Percentiles rank a stretch among this genome's conserved stretches.
Conservation (phyloP, 805 yeast genomes). For the Yarrowia sp. region DNA sequence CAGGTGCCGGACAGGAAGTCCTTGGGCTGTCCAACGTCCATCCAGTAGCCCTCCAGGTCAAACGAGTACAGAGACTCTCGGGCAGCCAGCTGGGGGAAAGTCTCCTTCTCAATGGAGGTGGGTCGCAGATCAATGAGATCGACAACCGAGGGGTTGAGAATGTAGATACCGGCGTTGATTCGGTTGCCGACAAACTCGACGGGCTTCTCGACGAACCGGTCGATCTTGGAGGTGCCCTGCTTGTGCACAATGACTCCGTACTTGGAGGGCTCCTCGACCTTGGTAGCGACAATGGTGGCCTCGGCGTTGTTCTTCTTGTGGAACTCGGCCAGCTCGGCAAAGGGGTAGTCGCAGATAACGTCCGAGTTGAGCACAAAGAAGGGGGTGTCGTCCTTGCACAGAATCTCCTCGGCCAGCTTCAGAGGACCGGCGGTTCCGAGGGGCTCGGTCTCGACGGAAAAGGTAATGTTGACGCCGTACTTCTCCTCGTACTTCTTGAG, state of each 20-base stretch:
- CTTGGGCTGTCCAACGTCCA: constrained; percentile 99
- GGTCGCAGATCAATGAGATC: constrained; percentile 97
- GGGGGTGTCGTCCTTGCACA: constrained; percentile 94
- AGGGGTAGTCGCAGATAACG: constrained; percentile 98
- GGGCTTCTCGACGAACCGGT: constrained; percentile 99
- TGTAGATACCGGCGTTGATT: constrained; percentile 98
- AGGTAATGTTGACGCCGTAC: constrained; percentile 93
- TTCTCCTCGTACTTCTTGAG: constrained; percentile 91
- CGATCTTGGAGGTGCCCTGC: constrained; percentile 92
- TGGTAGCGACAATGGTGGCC: constrained; percentile 98
- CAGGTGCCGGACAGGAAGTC: constrained; percentile 97
- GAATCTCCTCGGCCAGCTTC: constrained; percentile 91
- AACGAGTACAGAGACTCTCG: constrained; percentile 87
- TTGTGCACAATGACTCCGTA: constrained; percentile 99
- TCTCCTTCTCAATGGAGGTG: constrained; percentile 99
- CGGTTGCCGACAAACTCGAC: constrained; percentile 99
- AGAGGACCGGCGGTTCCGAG: constrained; percentile 99
- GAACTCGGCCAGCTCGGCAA: constrained; percentile 87
- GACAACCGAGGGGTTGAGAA: constrained; percentile 95
- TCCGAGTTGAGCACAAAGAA: constrained; percentile 98
- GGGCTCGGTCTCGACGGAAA: constrained; percentile 99
- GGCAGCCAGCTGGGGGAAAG: constrained; percentile 96
- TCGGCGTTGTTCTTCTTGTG: constrained; percentile 96
- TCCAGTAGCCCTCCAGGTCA: constrained; percentile 99
- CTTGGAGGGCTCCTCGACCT: constrained; percentile 99